phyloP scores from a whole-genome alignment of 306 rosid species.

The Erythrophleum fordii region DNA sequence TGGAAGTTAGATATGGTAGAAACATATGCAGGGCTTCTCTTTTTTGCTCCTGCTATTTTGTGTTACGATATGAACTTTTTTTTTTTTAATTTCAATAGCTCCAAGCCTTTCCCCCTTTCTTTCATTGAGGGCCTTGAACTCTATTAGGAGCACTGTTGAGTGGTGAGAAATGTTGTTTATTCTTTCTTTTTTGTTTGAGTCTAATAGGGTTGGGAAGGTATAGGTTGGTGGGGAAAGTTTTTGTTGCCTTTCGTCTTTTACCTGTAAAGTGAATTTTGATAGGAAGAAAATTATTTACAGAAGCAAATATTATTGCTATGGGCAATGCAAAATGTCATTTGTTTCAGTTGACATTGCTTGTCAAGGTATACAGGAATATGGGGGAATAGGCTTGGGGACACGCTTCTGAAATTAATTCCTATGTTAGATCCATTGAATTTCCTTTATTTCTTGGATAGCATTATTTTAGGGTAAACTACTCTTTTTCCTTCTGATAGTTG shows the following conservation, averaged over 20 bases:
- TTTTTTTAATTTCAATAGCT: conserved; percentile 40
- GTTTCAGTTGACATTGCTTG: conserved; percentile 42
- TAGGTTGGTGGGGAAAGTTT: conserved; percentile 76
- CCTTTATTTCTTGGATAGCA: conserved; percentile 2
- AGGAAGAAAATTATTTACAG: conserved; percentile 72
- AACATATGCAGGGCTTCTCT: conserved; percentile 62
- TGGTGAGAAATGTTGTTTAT: conserved; percentile 72
- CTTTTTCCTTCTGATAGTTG: neutral
- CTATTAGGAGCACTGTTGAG: conserved; percentile 60
- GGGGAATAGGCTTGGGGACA: conserved; percentile 7
- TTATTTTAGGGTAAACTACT: neutral
- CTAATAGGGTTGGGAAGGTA: conserved; percentile 72
- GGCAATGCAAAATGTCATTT: conserved; percentile 47
- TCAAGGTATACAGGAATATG: conserved; percentile 38
- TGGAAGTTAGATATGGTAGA: conserved; percentile 73
- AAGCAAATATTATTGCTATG: conserved; percentile 63
- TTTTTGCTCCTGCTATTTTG: conserved; percentile 56
- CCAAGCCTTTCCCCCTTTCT: conserved; percentile 48
- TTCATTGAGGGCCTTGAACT: conserved; percentile 52
- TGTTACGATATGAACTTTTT: conserved; percentile 51
- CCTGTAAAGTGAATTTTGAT: conserved; percentile 98
- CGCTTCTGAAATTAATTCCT: conserved; percentile 16
- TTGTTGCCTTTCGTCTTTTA: conserved; percentile 54
- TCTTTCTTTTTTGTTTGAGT: conserved; percentile 67
- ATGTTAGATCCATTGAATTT: neutral